Conservation (phyloP, 2,329 filamentous ascomycete genomes). For the Ophiostoma sp. region DNA sequence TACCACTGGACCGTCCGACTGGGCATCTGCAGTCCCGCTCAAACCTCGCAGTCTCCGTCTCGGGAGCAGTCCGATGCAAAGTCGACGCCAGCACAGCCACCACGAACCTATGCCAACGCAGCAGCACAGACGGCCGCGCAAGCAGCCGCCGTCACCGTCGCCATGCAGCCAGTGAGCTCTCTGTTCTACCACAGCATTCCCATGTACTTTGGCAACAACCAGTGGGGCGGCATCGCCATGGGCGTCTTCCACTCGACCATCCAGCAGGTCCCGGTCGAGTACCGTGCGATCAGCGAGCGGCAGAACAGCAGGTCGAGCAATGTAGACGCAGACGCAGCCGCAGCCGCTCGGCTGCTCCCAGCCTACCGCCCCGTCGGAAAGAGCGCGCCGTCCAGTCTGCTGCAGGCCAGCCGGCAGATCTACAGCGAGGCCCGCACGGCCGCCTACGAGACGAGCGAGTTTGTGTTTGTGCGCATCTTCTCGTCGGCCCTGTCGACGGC, state of each 20-base stretch:
- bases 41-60: too few species aligned
- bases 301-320: neutral
- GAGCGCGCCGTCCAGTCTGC: slow-evolving; percentile 38
- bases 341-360: slow-evolving; percentile 28
- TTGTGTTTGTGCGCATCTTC: slow-evolving; percentile 44
- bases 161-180: neutral
- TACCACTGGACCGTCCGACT: slow-evolving; percentile 34
- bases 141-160: neutral
- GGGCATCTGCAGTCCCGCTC: neutral
- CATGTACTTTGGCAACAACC: neutral
- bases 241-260: neutral
- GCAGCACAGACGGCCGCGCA: neutral
- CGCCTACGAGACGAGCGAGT: slow-evolving; percentile 42
- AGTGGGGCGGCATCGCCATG: neutral
- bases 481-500: slow-evolving; percentile 42
- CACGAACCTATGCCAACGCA: neutral
- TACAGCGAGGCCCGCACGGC: slow-evolving; percentile 40
- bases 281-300: neutral
- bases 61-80: neutral
- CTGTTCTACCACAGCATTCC: neutral
- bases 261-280: neutral
- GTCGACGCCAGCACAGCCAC: neutral
- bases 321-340: neutral
- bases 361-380: slow-evolving; percentile 36
- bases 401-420: slow-evolving; percentile 37